These are phyloP conservation scores for Biscogniauxia mediterranea DNA, from an alignment of 2,329 filamentous ascomycete species.

Conservation along the genomic window DNA sequence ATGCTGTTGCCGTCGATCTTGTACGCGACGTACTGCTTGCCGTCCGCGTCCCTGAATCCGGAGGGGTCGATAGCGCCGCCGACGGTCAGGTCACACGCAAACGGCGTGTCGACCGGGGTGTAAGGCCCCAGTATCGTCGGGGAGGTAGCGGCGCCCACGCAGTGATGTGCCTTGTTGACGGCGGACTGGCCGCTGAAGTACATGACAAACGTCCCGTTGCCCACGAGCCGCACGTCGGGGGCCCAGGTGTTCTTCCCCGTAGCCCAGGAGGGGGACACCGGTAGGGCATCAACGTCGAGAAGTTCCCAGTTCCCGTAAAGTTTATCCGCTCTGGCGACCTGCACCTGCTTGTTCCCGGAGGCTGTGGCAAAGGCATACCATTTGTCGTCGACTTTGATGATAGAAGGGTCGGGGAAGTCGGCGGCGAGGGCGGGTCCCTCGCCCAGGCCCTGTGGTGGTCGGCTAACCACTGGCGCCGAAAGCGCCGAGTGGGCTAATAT, in stretches of 20 bases:
- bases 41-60: constrained; percentile 55
- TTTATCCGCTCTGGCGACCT: constrained; percentile 50
- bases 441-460: constrained; percentile 6
- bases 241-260: constrained; percentile 57
- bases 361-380: constrained; percentile 61
- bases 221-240: constrained; percentile 54
- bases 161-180: constrained; percentile 45
- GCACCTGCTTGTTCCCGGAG: constrained; percentile 49
- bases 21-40: constrained; percentile 58
- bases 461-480: constrained; percentile 8
- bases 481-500: constrained; percentile 11
- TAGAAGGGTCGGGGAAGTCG: constrained; percentile 55
- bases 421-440: constrained; percentile 28
- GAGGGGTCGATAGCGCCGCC: constrained; percentile 64
- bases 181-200: constrained; percentile 55
- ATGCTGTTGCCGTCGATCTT: constrained; percentile 65
- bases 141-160: constrained; percentile 56
- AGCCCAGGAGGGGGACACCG: constrained; percentile 52
- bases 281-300: constrained; percentile 54
- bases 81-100: constrained; percentile 50
- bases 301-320: constrained; percentile 48
- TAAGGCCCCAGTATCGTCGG: constrained; percentile 51
- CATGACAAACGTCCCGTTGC: constrained; percentile 54
- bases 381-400: constrained; percentile 44
- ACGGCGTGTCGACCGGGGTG: constrained; percentile 42